Base-by-base conservation (phyloP, 768 basidiomycete genomes). In the Serpula lacrymans region DNA sequence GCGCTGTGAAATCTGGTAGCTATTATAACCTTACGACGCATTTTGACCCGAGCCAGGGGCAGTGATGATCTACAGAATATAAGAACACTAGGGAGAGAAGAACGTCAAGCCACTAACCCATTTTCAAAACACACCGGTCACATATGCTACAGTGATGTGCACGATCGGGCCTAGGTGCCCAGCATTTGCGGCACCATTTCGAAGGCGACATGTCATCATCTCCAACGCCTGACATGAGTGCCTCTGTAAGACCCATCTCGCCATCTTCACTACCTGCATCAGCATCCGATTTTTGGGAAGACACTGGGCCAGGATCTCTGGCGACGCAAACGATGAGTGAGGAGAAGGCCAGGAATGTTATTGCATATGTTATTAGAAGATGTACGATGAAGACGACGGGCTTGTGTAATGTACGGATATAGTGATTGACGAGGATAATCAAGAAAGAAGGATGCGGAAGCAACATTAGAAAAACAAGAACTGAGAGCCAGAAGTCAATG, bases 171-270 rank as follows among this genome's bases (percentile, higher is more conserved):
- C 85, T 88, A 0, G 84, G 81, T 31, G 70, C 77, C 78, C 78
- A 84, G 55, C 88, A 92, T 45, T 80, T 81, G 39, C 79, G 74
- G 58, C 88, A 90, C 84, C 85, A 90, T 47, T 69, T 79, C 16
- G 74, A 76, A 1, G 80, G 79, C 4, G 65, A 66, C 41, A 71
- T 64, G 36, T 81, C 80, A 23, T 72, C 67, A 46, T 75, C 63
- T 3, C 50, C 51, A 49, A 5, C 55, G 51, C 6, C 66, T 56
- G 23, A 62, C 63, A 84, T 73, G 28, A 90, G 65, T 10, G 84
- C 84, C 45, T 87, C 80, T 10, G 62, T 68, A 31, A 87, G 53
- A 23, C 68, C 73, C 37, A 81, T 60, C 24, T 66, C 70, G 12
- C 56, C 57, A 20, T 54, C 61, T 11, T 50, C 53, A 14, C 60